Evolutionary conservation across 495 filamentous ascomycete genomes (phyloP), one percentile per base, ranked within the genome.

Genomic region (Ramalina intermedia): DNA sequence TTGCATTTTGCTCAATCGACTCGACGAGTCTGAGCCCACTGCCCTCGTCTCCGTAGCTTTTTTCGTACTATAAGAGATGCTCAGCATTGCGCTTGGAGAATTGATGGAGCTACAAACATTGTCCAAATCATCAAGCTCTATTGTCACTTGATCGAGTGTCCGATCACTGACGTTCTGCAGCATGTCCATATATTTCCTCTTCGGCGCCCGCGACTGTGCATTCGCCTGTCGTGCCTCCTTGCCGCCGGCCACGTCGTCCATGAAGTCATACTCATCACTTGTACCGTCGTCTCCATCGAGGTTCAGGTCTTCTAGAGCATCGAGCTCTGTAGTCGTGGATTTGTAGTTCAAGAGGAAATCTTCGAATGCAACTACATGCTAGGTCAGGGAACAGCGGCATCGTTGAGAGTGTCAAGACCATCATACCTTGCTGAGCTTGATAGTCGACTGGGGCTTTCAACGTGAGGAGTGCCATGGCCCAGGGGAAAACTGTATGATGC

Each of bases 241-340:
- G 13, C 68, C 70, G 41, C 76, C 77, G 49, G 84, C 82, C 41
- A 78, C 79, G 65, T 95, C 84, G 58, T 94, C 85, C 84, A 94
- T 86, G 65, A 94, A 86, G 59, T 94, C 87, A 59, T 95, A 89
- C 57, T 94, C 88, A 60, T 96, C 88, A 66, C 84, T 89, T n/a
- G 82, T 74, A 55, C 81, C 80, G 68, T 33, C 29, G 29, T 33
- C 29, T 49, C 82, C 88, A 64, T 90, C 82, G 54, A 98, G 82
- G 61, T 85, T 81, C 58, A 98, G 73, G 45, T 84, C 81, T 51
- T 85, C 78, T 29, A 98, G 67, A 16, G 86, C 87, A 58, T 88
- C 82, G 44, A 70, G 67, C 46, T 80, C 68, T 7, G 85, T 80
- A 29, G 84, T 76, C 14, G 78, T 74, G 12, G 81, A 84, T 68